Percentiles rank a stretch among this genome's conserved stretches.
phyloP scores from a whole-genome alignment of 2,329 filamentous ascomycete genomes.

The Coniochaeta pulveracea region DNA sequence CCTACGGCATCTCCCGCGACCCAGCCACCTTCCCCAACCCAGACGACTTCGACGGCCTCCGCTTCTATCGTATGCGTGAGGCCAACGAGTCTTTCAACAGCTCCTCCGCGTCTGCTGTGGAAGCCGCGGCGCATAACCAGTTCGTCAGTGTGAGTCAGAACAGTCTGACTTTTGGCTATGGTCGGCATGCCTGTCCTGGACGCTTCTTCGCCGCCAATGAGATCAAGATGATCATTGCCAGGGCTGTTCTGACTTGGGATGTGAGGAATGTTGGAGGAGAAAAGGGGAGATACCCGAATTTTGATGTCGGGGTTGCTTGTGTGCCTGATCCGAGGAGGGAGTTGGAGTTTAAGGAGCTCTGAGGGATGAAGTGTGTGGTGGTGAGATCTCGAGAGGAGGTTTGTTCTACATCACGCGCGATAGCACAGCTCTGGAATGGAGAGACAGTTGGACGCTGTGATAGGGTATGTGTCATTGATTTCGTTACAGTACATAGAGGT shows the following conservation, averaged over 20 bases:
- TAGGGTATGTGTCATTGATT: too few relatives aligned
- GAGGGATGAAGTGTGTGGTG: neutral
- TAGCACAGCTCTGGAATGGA: too few relatives aligned
- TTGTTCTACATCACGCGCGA: too few relatives aligned
- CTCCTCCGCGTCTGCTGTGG: conserved; percentile 10
- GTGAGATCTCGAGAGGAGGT: too few relatives aligned
- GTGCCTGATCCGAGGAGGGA: conserved; percentile 14
- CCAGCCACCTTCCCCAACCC: conserved; percentile 22
- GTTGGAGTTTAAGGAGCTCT: conserved; percentile 12
- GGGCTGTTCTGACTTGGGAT: conserved; percentile 18
- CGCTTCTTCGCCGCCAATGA: conserved; percentile 26
- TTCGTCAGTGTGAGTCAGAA: conserved; percentile 23
- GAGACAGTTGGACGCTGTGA: too few relatives aligned
- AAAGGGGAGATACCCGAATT: conserved; percentile 15
- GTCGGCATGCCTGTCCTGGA: conserved; percentile 26
- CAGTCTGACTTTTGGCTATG: conserved; percentile 25
- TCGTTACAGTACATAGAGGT: too few relatives aligned
- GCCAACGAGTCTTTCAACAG: conserved; percentile 6
- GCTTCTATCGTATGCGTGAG: conserved; percentile 24
- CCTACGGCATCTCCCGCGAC: conserved; percentile 24
- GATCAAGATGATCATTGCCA: conserved; percentile 23
- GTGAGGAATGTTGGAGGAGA: conserved; percentile 13
- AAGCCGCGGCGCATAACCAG: conserved; percentile 23
- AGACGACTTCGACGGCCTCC: conserved; percentile 24
- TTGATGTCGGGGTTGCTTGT: conserved; percentile 10